phyloP scores from a whole-genome alignment of 805 yeast genomes.

The Wickerhamiella allomyrinae region DNA sequence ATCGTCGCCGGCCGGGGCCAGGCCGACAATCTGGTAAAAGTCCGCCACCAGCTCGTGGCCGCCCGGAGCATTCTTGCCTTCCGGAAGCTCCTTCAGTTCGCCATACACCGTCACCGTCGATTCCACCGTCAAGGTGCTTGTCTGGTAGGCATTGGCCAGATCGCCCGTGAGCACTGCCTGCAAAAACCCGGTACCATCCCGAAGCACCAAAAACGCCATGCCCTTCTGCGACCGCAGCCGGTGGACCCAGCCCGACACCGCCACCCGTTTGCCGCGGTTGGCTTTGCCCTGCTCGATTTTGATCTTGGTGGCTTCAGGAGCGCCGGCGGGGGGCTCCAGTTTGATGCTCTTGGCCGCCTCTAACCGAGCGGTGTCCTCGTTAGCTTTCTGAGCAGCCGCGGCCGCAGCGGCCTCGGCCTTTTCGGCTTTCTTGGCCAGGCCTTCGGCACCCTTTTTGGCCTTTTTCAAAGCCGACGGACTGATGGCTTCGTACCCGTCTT shows the following conservation, averaged over 20 bases:
- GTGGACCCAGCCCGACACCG: constrained; percentile 90
- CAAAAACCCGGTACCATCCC: constrained; percentile 89
- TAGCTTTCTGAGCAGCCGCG: constrained; percentile 37
- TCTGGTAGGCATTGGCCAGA: constrained; percentile 78
- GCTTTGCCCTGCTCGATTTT: constrained; percentile 46
- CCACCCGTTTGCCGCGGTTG: constrained; percentile 53
- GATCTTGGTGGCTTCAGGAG: constrained; percentile 53
- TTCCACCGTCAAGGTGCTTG: constrained; percentile 76
- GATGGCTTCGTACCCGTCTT: constrained; percentile 58
- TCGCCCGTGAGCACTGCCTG: constrained; percentile 86
- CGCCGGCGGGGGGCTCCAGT: constrained; percentile 56
- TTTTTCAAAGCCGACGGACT: constrained; percentile 85
- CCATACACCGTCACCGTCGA: constrained; percentile 74
- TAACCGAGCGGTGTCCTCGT: constrained; percentile 57
- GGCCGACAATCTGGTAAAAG: constrained; percentile 74
- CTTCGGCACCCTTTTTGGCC: constrained; percentile 92
- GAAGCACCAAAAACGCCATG: constrained; percentile 71
- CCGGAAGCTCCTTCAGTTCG: constrained; percentile 69
- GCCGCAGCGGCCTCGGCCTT: constrained; percentile 43
- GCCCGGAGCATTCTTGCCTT: constrained; percentile 95
- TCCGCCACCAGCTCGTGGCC: constrained; percentile 90
- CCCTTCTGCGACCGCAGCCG: constrained; percentile 89
- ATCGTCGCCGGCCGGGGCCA: constrained; percentile 94
- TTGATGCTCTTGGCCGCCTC: constrained; percentile 67
- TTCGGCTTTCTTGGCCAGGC: constrained; percentile 67